Evolutionary conservation across 139 green algal genomes (phyloP).

Genomic region (Nannochloris sp.): DNA sequence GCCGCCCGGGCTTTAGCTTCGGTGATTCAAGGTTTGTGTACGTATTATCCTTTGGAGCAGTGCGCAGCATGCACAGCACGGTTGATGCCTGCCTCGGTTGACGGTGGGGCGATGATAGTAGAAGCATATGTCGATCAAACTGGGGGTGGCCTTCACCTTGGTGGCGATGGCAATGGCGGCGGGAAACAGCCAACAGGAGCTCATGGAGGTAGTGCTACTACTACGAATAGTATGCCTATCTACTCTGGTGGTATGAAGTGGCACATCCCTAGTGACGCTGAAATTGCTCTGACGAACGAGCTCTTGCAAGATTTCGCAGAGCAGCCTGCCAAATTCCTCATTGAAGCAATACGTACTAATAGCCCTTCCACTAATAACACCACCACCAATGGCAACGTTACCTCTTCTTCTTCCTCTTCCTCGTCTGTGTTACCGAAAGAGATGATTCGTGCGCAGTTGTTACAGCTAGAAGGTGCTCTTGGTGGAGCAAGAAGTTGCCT

Average conservation of each 20-base stretch:
- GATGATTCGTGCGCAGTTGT: conserved; percentile 16
- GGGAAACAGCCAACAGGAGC: conserved; percentile 15
- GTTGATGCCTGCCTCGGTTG: background rate
- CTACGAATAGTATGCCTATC: too few relatives aligned
- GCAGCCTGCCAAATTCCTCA: conserved; percentile 3
- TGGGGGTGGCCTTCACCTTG: background rate
- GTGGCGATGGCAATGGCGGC: background rate
- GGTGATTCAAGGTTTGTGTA: conserved; percentile 12
- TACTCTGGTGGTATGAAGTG: background rate
- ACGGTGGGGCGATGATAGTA: conserved; percentile 8
- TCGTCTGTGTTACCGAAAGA: conserved; percentile 19
- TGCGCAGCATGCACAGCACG: conserved; percentile 12
- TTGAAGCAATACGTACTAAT: background rate
- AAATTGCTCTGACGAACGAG: conserved; percentile 15
- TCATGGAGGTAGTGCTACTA: too few relatives aligned
- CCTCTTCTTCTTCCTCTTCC: too few relatives aligned
- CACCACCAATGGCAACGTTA: background rate
- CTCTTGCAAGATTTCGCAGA: background rate
- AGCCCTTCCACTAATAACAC: background rate
- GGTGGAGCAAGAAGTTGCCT: conserved; percentile 29
- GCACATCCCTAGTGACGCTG: conserved; percentile 4
- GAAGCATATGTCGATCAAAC: conserved; percentile 26
- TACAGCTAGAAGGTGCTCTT: conserved; percentile 32
- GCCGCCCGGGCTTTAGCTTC: conserved; percentile 13
- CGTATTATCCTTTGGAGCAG: conserved; percentile 35